A percentile compares a stretch with the other conserved stretches of the same genome.
These are phyloP conservation scores for Microcos paniculata DNA, from an alignment of 345 rosid genomes.

Conservation along the genomic window DNA sequence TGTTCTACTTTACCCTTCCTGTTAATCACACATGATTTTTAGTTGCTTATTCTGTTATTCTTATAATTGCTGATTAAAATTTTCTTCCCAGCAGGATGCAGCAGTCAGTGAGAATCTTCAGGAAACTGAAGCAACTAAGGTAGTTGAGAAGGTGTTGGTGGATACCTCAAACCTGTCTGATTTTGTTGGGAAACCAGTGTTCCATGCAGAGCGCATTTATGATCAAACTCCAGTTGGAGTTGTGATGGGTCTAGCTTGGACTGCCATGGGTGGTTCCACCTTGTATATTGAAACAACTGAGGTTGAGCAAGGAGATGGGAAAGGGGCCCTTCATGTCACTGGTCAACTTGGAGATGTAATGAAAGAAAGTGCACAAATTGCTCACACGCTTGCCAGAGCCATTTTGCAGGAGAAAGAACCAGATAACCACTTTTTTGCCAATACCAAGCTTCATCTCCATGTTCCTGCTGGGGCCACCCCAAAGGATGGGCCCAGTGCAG, in stretches of 20 bases:
- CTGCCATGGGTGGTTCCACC: slow-evolving; percentile 99
- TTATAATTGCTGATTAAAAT: not conserved
- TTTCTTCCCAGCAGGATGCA: slow-evolving; percentile 37
- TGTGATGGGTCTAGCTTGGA: slow-evolving; percentile 99
- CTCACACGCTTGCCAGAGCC: slow-evolving; percentile 84
- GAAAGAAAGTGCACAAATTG: slow-evolving; percentile 98
- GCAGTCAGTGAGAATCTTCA: slow-evolving; percentile 30
- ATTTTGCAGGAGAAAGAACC: slow-evolving; percentile 70
- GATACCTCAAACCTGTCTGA: slow-evolving; percentile 65
- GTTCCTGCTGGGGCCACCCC: slow-evolving; percentile 99
- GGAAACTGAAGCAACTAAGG: slow-evolving; percentile 35
- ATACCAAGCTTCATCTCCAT: slow-evolving; percentile 91
- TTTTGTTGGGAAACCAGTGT: slow-evolving; percentile 92
- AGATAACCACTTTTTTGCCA: slow-evolving; percentile 68
- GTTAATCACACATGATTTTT: too few species aligned
- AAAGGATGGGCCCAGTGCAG: slow-evolving; percentile 98
- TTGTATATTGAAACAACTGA: slow-evolving; percentile 87
- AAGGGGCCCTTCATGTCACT: slow-evolving; percentile 75
- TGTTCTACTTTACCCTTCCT: not conserved
- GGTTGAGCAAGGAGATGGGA: slow-evolving; percentile 88
- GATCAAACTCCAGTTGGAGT: slow-evolving; percentile 91
- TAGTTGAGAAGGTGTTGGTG: slow-evolving; percentile 60
- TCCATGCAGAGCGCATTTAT: slow-evolving; percentile 93
- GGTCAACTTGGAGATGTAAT: slow-evolving; percentile 98
- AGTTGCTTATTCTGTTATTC: not conserved